Conservation (phyloP, 2,329 filamentous ascomycete genomes). For the Neonectria faginata region DNA sequence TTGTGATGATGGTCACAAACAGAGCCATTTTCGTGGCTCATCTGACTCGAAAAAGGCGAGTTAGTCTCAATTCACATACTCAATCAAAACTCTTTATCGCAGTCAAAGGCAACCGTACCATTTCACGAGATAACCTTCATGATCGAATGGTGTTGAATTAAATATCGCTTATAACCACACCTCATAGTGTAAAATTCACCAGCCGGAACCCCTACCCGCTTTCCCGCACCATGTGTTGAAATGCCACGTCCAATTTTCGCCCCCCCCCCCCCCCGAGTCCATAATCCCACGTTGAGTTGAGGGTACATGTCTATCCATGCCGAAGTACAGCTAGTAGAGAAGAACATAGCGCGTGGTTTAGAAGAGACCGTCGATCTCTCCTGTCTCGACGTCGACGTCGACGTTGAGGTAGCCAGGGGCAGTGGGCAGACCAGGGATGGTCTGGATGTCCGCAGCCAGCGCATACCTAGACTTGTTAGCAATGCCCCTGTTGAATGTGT, state of each 20-base stretch:
- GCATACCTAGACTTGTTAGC: constrained; percentile 75
- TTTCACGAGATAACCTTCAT: neutral
- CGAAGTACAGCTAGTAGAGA: constrained; percentile 13
- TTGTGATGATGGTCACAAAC: neutral
- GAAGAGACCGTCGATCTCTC: constrained; percentile 89
- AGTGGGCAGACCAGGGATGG: constrained; percentile 94
- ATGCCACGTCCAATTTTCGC: constrained; percentile 45
- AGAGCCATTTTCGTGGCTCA: neutral
- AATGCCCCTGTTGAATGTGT: constrained; percentile 26
- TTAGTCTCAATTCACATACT: neutral
- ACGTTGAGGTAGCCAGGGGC: constrained; percentile 96
- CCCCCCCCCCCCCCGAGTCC: constrained; percentile 40
- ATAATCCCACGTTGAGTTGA: constrained; percentile 47
- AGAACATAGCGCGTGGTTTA: constrained; percentile 58
- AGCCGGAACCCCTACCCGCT: constrained; percentile 22
- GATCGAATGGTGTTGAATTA: constrained; percentile 21
- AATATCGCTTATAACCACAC: constrained; percentile 21
- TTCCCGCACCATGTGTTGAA: constrained; percentile 47
- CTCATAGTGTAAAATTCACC: constrained; percentile 3
- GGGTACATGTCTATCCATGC: constrained; percentile 26
- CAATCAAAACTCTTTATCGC: neutral
- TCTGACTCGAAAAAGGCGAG: neutral
- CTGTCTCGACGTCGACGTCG: constrained; percentile 84
- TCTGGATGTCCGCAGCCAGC: constrained; percentile 96
- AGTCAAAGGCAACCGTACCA: neutral